Evolutionary conservation across 1,139 yeast species (phyloP), one percentile per base, ranked within the genome.

Genomic region (Suhomyces ambrosiae): DNA sequence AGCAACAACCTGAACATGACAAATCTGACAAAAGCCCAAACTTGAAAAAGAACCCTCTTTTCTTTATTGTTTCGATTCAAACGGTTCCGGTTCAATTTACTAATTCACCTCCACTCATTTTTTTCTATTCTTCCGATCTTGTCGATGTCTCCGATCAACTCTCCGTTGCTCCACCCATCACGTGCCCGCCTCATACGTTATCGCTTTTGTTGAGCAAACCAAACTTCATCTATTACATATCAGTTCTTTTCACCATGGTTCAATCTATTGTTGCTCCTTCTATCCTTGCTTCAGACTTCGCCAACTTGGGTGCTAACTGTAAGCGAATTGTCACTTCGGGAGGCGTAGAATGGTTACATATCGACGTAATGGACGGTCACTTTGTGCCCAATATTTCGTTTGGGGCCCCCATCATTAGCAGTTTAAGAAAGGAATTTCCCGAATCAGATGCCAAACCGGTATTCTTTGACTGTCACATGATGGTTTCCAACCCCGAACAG

Each of bases 391-490:
- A 94, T 68, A 84, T 92, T 53, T 82, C 97, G 5, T 73, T 92
- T 58, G 98, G 98, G 11, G 88, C 95, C 30, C 95, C 96, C 40
- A 80, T 92, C 38, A 89, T 92, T 41, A 69, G 80, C 42, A 82
- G 90, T 28, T 75, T 92, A 54, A 80, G 98, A 56, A 74, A 79
- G 48, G 80, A 80, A 40, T 74, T 90, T 37, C 97, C 97, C 35
- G 60, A 68, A 44, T 55, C 59, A 18, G 76, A 71, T 27, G 68
- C 72, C 33, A 61, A 63, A 29, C 60, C 63, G 18, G 81, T 85
- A n/a, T 90, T 89, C 59, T 90, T 92, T 57, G 99, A 92, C 63
- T 89, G 97, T 63, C 98, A 92, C 65, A 90, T 92, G 97, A 92
- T 92, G 99, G 97, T 92, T 26, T 71, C 90, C 24, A 80, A 87